Base-by-base conservation (phyloP, 805 yeast genomes). In the Kodamaea lidongshanica region DNA sequence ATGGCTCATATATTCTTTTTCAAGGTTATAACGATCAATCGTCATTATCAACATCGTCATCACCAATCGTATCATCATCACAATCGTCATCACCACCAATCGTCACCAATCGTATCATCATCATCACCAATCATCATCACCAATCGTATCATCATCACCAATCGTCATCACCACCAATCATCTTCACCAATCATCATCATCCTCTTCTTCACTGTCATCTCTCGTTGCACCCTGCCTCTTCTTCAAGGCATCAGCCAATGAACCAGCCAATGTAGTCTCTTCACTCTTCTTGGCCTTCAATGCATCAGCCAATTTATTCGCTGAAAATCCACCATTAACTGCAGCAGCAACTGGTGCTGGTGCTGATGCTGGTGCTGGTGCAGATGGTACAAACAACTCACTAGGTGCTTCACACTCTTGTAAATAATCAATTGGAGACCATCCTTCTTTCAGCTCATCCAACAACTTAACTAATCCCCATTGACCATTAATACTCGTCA, bases 351-450 rank as follows among this genome's bases (percentile, higher is more conserved):
- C 35, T 13, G 54, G 43, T 5, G 52, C 40, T 5, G 49, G 29
- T 9, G 46, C 43, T 9, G 45, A 46, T 39, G 17, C 33, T 7
- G 58, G 33, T 12, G 60, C 46, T 9, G 68, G 53, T 6, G 70
- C 58, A 9, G 73, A 55, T 4, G 69, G 58, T 10, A 65, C 52
- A 9, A 52, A 55, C 7, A 45, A 37, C 22, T 35, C 41, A 0
- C 63, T 56, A 20, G 79, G 74, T 8, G 72, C 68, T 3, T 56
- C 72, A 40, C 72, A 71, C 37, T 73, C 75, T 12, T 66, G 76
- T 48, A 89, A 75, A 52, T 88, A 92, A n/a, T 88, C 83, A 13
- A 92, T 80, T 9, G 99, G 99, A 8, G 92, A 89, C 98, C 98
- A 92, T 4, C 99, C 99, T 53, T 87, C 92, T 34, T 65, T 72